These are phyloP conservation scores for Erysiphe pisi DNA, from an alignment of 2,329 filamentous ascomycete species.

Conservation along the genomic window DNA sequence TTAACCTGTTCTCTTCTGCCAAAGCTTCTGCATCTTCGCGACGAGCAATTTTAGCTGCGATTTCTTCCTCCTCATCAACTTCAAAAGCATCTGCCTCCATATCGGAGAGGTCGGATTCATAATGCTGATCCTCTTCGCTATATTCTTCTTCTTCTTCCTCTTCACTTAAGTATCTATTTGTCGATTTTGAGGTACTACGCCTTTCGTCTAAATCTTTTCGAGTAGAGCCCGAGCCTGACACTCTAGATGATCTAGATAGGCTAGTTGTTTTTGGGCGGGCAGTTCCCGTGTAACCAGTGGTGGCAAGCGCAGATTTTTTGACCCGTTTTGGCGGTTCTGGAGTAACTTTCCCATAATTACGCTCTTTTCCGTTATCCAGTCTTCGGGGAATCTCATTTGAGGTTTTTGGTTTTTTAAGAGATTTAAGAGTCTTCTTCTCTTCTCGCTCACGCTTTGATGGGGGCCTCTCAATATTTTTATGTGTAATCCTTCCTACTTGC, in stretches of 20 bases:
- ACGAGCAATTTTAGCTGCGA: conserved; percentile 51
- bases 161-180: conserved; percentile 37
- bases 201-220: conserved; percentile 31
- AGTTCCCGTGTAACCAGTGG: conserved; percentile 55
- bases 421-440: conserved; percentile 33
- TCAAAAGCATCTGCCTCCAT: conserved; percentile 70
- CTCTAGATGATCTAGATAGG: conserved; percentile 35
- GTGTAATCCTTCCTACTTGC: conserved; percentile 61
- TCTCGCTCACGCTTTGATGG: conserved; percentile 44
- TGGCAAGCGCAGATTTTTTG: conserved; percentile 52
- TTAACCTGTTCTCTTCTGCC: conserved; percentile 50
- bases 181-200: conserved; percentile 38
- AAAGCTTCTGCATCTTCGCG: conserved; percentile 58
- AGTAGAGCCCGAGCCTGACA: conserved; percentile 31
- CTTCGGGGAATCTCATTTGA: conserved; percentile 33
- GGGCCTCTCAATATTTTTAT: conserved; percentile 60
- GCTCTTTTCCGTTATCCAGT: conserved; percentile 31
- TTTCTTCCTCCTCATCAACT: conserved; percentile 59
- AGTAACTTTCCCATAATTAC: conserved; percentile 33
- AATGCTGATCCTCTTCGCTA: conserved; percentile 54
- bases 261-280: conserved; percentile 47
- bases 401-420: conserved; percentile 33
- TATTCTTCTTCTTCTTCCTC: conserved; percentile 41
- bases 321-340: conserved; percentile 44
- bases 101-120: conserved; percentile 56